phyloP scores from a whole-genome alignment of 2,329 filamentous ascomycete species.

The Beauveria sp. region DNA sequence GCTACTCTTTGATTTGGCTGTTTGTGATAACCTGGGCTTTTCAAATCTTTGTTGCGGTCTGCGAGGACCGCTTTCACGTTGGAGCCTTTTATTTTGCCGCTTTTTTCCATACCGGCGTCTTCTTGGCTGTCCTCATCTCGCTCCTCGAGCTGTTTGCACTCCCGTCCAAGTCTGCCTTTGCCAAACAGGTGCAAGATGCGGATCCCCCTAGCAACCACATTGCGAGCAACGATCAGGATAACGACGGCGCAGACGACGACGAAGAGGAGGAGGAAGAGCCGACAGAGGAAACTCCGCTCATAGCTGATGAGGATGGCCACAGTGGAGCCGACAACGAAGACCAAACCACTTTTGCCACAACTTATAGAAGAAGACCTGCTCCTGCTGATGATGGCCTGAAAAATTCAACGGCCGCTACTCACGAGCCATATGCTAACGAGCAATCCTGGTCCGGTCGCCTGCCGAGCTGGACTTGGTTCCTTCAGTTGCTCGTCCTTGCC shows the following conservation, averaged over 20 bases:
- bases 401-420: constrained; percentile 17
- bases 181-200: constrained; percentile 46
- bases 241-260: constrained; percentile 12
- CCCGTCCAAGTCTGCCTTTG: constrained; percentile 63
- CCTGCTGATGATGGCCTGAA: constrained; percentile 28
- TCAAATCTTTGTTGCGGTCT: constrained; percentile 64
- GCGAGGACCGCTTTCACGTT: constrained; percentile 66
- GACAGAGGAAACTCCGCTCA: constrained; percentile 49
- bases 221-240: background rate
- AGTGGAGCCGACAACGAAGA: constrained; percentile 25
- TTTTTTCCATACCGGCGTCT: constrained; percentile 70
- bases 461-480: constrained; percentile 77
- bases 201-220: constrained; percentile 6
- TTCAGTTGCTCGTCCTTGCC: constrained; percentile 75
- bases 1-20: constrained; percentile 78
- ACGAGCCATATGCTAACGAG: constrained; percentile 56
- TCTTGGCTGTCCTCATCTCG: constrained; percentile 65
- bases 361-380: constrained; percentile 41
- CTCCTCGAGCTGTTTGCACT: constrained; percentile 76
- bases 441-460: constrained; percentile 78
- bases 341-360: constrained; percentile 47
- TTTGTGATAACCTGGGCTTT: constrained; percentile 67
- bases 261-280: constrained; percentile 21
- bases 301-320: constrained; percentile 27
- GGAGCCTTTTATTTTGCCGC: constrained; percentile 74